phyloP scores from a whole-genome alignment of 805 yeast species.

The Wickerhamomyces xylosicus region DNA sequence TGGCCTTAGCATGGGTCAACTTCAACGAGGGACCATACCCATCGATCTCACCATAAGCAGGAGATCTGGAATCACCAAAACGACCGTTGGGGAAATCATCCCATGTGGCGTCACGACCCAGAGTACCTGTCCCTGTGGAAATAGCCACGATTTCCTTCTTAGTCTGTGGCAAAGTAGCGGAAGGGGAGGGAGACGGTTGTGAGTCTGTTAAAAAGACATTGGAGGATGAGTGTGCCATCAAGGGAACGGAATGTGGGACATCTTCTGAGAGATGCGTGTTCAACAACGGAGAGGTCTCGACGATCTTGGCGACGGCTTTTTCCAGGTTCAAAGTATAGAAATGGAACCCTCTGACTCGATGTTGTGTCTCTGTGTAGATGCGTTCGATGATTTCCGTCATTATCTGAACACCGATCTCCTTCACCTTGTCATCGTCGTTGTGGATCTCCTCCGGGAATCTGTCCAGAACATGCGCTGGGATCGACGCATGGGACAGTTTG shows the following conservation, averaged over 20 bases:
- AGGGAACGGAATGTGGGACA: neutral
- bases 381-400: conserved; percentile 52
- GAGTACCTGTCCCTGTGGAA: conserved; percentile 71
- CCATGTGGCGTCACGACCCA: conserved; percentile 91
- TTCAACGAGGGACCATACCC: conserved; percentile 93
- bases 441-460: conserved; percentile 44
- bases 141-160: conserved; percentile 61
- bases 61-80: conserved; percentile 90
- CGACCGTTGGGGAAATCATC: conserved; percentile 96
- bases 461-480: conserved; percentile 47
- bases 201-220: neutral
- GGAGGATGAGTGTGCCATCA: neutral
- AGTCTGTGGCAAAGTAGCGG: conserved; percentile 23
- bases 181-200: no score
- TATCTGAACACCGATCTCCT: conserved; percentile 71
- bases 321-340: conserved; percentile 90
- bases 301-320: conserved; percentile 79
- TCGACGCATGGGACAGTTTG: conserved; percentile 77
- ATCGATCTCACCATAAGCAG: conserved; percentile 96
- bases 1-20: conserved; percentile 56
- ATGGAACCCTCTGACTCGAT: conserved; percentile 73
- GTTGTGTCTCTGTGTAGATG: conserved; percentile 41
- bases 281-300: conserved; percentile 50
- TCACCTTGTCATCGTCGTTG: conserved; percentile 73
- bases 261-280: conserved; percentile 32